Conservation (phyloP, 108 stramenopile species). For the Fragilaria radians region DNA sequence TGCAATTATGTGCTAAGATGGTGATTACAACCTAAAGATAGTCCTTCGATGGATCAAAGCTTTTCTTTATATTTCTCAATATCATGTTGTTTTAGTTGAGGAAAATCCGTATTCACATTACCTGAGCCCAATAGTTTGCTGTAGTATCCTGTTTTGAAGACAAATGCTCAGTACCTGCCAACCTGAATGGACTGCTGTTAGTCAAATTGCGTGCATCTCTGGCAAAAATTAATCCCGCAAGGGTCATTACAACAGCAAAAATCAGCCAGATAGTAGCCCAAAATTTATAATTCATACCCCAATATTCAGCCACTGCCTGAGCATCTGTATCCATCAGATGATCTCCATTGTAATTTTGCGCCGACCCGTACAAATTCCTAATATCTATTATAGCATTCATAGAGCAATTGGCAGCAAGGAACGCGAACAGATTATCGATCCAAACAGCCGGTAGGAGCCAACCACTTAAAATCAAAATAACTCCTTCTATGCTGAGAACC, state of each 20-base stretch:
- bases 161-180: no score
- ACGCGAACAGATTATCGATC: constrained; percentile 22
- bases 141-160: no score
- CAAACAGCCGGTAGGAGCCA: constrained; percentile 23
- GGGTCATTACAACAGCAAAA: constrained; percentile 20
- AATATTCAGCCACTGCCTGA: constrained; percentile 29
- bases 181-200: no score
- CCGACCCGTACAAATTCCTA: constrained; percentile 26
- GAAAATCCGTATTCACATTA: no score
- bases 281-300: constrained; percentile 18
- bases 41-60: no score
- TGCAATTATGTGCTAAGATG: no score
- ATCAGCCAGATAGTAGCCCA: constrained; percentile 42
- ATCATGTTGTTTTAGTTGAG: no score
- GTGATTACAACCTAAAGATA: no score
- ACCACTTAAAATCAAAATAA: constrained; percentile 2
- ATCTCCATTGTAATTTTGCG: constrained; percentile 23
- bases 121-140: no score
- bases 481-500: constrained; percentile 15
- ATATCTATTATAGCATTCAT: constrained; percentile 36
- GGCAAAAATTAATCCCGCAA: constrained; percentile 31
- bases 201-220: neutral
- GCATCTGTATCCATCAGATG: constrained; percentile 19
- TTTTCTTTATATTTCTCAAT: no score
- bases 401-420: constrained; percentile 38